These are phyloP conservation scores for Adansonia madagascariensis DNA, from an alignment of 441 rosid genomes.

Conservation along the genomic window DNA sequence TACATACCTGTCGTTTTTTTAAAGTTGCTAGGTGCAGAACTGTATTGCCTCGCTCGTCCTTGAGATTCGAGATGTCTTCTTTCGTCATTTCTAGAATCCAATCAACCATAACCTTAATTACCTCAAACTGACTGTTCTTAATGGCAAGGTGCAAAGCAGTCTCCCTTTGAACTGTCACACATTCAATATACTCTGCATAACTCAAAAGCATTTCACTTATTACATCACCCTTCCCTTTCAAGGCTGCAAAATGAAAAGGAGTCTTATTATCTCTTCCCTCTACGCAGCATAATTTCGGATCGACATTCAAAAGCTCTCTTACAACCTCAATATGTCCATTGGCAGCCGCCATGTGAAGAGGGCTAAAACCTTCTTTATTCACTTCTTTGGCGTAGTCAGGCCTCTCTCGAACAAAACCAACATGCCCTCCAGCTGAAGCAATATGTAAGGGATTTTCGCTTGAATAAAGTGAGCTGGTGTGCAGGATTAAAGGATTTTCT, in stretches of 20 bases:
- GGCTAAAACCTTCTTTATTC: slow-evolving; percentile 24
- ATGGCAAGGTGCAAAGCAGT: slow-evolving; percentile 30
- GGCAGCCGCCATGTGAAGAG: slow-evolving; percentile 25
- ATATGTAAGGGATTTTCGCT: slow-evolving; percentile 29
- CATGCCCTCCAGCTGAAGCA: slow-evolving; percentile 27
- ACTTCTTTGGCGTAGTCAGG: slow-evolving; percentile 20
- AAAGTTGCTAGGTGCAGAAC: slow-evolving; percentile 14
- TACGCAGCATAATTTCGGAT: neutral
- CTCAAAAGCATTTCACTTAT: slow-evolving; percentile 18
- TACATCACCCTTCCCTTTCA: slow-evolving; percentile 17
- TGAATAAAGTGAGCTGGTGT: slow-evolving; percentile 4
- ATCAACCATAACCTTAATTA: slow-evolving; percentile 3
- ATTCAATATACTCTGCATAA: slow-evolving; percentile 15
- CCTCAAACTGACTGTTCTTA: slow-evolving; percentile 19
- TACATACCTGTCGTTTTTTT: slow-evolving; percentile 27
- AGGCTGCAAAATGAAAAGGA: slow-evolving; percentile 24
- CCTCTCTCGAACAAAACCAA: slow-evolving; percentile 9
- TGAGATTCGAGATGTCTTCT: neutral
- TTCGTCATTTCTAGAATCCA: neutral
- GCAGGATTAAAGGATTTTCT: slow-evolving; percentile 34
- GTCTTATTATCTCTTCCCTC: slow-evolving; percentile 9
- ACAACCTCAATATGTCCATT: neutral
- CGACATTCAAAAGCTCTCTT: neutral
- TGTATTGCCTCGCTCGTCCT: slow-evolving; percentile 25
- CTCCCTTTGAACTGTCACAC: slow-evolving; percentile 23